Base-by-base conservation (phyloP, 768 basidiomycete species). In the Galerina marginata region DNA sequence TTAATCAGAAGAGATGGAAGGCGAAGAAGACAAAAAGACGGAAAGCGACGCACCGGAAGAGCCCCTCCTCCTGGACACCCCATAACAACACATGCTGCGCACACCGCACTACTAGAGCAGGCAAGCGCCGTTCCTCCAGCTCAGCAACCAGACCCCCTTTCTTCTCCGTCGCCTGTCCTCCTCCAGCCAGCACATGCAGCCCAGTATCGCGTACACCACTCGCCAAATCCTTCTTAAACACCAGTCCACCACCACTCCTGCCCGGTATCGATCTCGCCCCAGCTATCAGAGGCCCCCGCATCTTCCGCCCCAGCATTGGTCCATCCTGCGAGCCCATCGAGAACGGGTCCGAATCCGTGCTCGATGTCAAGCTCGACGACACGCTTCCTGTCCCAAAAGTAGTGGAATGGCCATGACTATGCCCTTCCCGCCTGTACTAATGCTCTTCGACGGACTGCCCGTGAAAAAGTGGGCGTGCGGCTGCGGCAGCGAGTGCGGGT, bases 31-130 rank as follows among this genome's bases (percentile, higher is more conserved):
- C 15, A 54, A 40, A 44, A 53, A n/a, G 44, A 65, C 74, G 50
- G 59, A 58, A 62, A 52, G 62, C 33, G 12, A 74, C 87, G 66
- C 67, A 91, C 93, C 92, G 84, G 72, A 95, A 95, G 45, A 95
- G 76, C 3, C 93, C 93, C 72, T 94, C 92, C 71, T 95, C 93
- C 70, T 91, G 86, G 11, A 94, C 74, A 47, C 93, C 93, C 92
- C 93, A 95, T 23, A 82, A 76, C 69, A 91, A 74, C 56, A 95
- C 69, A 75, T 95, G 93, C 68, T 95, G 90, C 3, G 89, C 87
- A 72, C 92, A 95, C 58, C 93, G 80, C 51, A 91, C 86, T 26
- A 93, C 86, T 23, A 95, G 75, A 0, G 92, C 92, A 43, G 93
- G 91, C 42, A 95, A 65, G 66, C 74, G 73, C 45, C 86, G 78